These are phyloP conservation scores for Tagetes erecta DNA, from an alignment of 129 eudicot species.

Conservation along the genomic window DNA sequence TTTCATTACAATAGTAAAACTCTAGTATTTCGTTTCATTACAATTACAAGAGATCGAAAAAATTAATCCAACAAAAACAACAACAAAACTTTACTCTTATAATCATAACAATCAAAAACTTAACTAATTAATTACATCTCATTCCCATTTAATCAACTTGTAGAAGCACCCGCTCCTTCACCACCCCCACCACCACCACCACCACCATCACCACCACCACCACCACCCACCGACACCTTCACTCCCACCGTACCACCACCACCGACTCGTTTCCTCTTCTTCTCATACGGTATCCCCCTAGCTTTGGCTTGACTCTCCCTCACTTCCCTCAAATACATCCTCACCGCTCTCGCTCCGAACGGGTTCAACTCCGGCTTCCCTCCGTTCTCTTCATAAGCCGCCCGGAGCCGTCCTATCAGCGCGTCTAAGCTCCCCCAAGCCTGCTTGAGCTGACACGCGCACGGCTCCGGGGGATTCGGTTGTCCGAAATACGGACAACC, in stretches of 20 bases:
- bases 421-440: conserved; percentile 84
- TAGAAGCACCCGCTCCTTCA: conserved; percentile 24
- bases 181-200: conserved; percentile 18
- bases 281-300: conserved; percentile 78
- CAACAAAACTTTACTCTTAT: conserved; percentile 2
- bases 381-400: conserved; percentile 71
- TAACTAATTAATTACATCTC: neutral
- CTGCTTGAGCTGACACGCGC: conserved; percentile 57
- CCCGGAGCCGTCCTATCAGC: conserved; percentile 63
- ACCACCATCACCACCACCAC: conserved; percentile 21
- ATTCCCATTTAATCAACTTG: neutral
- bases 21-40: neutral
- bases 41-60: neutral
- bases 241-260: conserved; percentile 7
- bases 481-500: conserved; percentile 67
- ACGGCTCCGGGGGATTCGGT: conserved; percentile 67
- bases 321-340: conserved; percentile 72
- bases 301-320: conserved; percentile 74
- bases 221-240: conserved; percentile 29
- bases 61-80: neutral
- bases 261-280: conserved; percentile 55
- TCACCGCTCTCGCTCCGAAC: conserved; percentile 64
- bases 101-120: too few species aligned
- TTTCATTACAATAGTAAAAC: too few species aligned
- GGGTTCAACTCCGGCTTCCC: conserved; percentile 69